Evolutionary conservation across 345 rosid species (phyloP).

Genomic region (Corchorus capsularis): DNA sequence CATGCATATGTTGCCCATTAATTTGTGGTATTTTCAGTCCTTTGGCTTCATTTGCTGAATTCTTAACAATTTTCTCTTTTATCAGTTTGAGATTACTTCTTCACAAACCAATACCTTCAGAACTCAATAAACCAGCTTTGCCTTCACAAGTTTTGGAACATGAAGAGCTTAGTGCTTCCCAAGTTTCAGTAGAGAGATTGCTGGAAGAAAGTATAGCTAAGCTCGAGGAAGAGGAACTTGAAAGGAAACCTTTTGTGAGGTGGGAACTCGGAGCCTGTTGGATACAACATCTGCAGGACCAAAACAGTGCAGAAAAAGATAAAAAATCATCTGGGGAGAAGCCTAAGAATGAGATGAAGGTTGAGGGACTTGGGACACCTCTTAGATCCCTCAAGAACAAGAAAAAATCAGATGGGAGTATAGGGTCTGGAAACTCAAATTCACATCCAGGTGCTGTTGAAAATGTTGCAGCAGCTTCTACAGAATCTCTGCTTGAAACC

Average conservation of each 20-base stretch:
- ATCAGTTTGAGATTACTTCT: conserved; percentile 88
- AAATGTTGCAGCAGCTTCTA: conserved; percentile 38
- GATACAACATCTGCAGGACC: conserved; percentile 97
- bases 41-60: conserved; percentile 11
- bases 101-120: conserved; percentile 54
- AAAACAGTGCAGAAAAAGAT: conserved; percentile 79
- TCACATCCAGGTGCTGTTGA: conserved; percentile 45
- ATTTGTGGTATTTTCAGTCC: neutral
- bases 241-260: conserved; percentile 63
- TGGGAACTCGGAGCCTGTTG: conserved; percentile 99
- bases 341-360: conserved; percentile 81
- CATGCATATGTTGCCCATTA: neutral
- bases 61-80: conserved; percentile 24
- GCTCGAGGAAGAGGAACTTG: conserved; percentile 69
- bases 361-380: conserved; percentile 95
- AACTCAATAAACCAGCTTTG: conserved; percentile 45
- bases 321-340: conserved; percentile 69
- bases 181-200: conserved; percentile 64
- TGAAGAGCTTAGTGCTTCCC: conserved; percentile 64
- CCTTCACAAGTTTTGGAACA: conserved; percentile 46
- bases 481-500: conserved; percentile 56
- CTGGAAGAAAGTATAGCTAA: conserved; percentile 77
- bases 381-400: conserved; percentile 84
- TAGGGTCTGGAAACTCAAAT: conserved; percentile 40
- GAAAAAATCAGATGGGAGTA: conserved; percentile 63